A percentile compares a stretch with the other conserved stretches of the same genome.
Evolutionary conservation across 2,329 filamentous ascomycete genomes (phyloP).

Genomic region (Botryotinia globosa): DNA sequence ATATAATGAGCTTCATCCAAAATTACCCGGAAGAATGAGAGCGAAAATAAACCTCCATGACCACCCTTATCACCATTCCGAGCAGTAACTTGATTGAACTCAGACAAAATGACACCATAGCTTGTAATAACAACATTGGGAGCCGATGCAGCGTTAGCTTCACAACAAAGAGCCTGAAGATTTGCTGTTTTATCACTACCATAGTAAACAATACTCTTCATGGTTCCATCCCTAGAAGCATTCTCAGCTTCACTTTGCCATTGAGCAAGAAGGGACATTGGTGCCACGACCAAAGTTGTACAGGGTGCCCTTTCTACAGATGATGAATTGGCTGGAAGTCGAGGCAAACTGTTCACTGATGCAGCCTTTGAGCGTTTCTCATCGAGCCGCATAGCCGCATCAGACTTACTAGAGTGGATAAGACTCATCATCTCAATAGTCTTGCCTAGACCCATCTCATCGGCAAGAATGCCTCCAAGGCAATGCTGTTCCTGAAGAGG

Average conservation of each 20-base stretch:
- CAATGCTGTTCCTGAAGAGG: constrained; percentile 93
- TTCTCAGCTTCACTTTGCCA: constrained; percentile 96
- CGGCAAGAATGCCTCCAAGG: constrained; percentile 85
- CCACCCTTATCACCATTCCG: constrained; percentile 62
- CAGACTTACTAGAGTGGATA: constrained; percentile 76
- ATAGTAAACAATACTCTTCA: constrained; percentile 89
- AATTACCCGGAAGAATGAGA: constrained; percentile 93
- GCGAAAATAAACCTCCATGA: constrained; percentile 77
- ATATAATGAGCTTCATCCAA: constrained; percentile 94
- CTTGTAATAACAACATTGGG: constrained; percentile 93
- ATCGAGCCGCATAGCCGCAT: constrained; percentile 46
- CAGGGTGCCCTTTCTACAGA: constrained; percentile 69
- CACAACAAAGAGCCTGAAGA: constrained; percentile 74
- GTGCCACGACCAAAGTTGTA: constrained; percentile 92
- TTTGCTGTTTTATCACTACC: constrained; percentile 80
- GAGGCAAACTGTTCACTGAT: constrained; percentile 60
- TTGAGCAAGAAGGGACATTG: constrained; percentile 93
- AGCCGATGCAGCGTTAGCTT: constrained; percentile 68
- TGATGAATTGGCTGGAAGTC: constrained; percentile 56
- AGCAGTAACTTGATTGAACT: constrained; percentile 74
- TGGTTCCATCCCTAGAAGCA: constrained; percentile 76
- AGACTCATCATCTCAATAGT: constrained; percentile 98
- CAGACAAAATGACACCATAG: constrained; percentile 87
- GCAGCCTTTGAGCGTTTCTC: constrained; percentile 25
- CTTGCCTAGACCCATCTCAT: constrained; percentile 97